Conservation (phyloP, 106 monocot genomes). For the Allium cepa region DNA sequence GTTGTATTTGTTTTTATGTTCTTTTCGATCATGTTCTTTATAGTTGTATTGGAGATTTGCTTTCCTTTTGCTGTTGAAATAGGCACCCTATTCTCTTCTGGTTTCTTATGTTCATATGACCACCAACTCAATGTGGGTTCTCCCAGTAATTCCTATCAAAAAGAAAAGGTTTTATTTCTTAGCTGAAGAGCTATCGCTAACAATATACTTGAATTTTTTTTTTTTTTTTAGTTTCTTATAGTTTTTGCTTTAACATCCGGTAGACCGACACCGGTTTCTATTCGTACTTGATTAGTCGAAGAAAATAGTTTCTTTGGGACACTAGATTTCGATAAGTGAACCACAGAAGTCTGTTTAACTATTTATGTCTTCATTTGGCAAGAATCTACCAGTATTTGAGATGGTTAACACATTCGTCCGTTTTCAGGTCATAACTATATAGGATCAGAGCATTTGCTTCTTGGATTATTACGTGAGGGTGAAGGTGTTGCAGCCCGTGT, state of each 20-base stretch:
- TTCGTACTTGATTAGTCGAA: no score
- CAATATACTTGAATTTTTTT: no score
- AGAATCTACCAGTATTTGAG: not conserved
- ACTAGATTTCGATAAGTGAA: no score
- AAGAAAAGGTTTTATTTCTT: no score
- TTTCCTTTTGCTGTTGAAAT: not conserved
- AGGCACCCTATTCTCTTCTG: not conserved
- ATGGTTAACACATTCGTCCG: not conserved
- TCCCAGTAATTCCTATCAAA: no score
- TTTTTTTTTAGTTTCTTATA: no score
- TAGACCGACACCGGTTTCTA: no score
- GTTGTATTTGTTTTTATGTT: not conserved
- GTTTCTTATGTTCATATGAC: no score
- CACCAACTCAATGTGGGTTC: no score
- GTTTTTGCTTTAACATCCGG: no score
- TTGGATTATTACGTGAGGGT: slow-evolving; percentile 28
- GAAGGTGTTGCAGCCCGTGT: slow-evolving; percentile 31
- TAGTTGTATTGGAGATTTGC: not conserved
- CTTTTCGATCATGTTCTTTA: not conserved
- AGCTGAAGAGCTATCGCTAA: no score
- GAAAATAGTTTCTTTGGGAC: no score
- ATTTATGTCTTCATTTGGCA: not conserved
- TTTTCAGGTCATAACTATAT: slow-evolving; percentile 29
- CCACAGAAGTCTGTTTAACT: not conserved
- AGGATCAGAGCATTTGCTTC: slow-evolving; percentile 26